These are phyloP conservation scores for Solanum corneliomulleri DNA, from an alignment of 257 asterid genomes.

Conservation along the genomic window DNA sequence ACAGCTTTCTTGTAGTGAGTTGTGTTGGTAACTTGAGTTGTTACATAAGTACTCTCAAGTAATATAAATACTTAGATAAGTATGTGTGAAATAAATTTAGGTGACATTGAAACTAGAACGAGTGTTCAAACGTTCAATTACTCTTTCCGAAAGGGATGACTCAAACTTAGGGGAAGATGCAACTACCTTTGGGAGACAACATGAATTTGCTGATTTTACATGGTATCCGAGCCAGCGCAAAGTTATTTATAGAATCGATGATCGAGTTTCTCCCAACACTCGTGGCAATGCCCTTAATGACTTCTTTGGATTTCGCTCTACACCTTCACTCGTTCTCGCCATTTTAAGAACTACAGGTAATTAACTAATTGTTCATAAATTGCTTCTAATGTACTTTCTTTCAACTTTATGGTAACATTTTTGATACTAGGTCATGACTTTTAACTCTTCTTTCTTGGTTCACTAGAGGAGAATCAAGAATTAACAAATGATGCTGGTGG, in stretches of 20 bases:
- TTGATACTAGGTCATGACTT: neutral
- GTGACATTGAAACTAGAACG: constrained; percentile 10
- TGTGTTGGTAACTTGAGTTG: no score
- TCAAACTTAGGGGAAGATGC: constrained; percentile 4
- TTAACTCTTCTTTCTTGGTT: neutral
- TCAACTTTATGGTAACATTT: neutral
- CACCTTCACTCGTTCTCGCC: neutral
- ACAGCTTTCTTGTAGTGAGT: no score
- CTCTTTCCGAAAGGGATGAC: neutral
- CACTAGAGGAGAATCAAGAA: constrained; percentile 15
- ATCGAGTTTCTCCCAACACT: neutral
- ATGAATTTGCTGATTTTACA: constrained; percentile 14
- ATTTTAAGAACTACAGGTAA: constrained; percentile 2
- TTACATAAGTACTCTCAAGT: neutral
- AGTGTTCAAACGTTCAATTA: constrained; percentile 12
- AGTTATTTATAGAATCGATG: constrained; percentile 5
- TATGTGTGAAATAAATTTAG: neutral
- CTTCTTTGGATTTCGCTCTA: constrained; percentile 6
- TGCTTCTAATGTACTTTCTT: neutral
- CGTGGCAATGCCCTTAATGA: constrained; percentile 10
- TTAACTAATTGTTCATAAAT: neutral
- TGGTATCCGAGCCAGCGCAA: constrained; percentile 14
- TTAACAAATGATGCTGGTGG: neutral
- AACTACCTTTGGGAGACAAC: constrained; percentile 1
- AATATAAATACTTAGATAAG: no score